Conservation (phyloP, 108 stramenopile species). For the Fragilariopsis cylindrus region DNA sequence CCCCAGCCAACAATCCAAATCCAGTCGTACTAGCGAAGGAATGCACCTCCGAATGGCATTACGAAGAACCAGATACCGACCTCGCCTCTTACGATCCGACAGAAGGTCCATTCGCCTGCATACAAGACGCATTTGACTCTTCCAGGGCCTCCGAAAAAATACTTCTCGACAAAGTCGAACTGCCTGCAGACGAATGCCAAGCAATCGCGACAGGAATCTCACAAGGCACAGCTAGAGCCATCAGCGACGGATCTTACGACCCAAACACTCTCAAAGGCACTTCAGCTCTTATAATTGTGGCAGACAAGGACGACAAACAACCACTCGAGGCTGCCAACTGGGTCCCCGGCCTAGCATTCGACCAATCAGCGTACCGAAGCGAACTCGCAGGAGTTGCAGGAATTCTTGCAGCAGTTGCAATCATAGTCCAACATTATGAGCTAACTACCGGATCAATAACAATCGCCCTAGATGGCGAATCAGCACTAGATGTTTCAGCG, state of each 20-base stretch:
- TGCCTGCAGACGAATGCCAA: neutral
- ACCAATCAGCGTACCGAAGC: slow-evolving; percentile 4
- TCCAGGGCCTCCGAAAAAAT: neutral
- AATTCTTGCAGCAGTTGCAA: neutral
- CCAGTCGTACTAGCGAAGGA: too few species aligned
- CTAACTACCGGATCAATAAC: slow-evolving; percentile 1
- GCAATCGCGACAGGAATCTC: neutral
- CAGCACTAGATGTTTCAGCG: neutral
- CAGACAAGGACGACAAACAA: neutral
- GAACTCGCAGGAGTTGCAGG: slow-evolving; percentile 1
- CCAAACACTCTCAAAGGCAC: neutral
- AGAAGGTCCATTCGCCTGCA: too few species aligned
- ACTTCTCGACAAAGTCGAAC: neutral
- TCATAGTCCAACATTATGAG: neutral
- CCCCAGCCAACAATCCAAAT: too few species aligned
- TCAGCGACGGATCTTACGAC: slow-evolving; percentile 8
- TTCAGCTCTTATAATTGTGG: neutral
- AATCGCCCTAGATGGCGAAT: slow-evolving; percentile 9
- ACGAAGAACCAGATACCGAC: too few species aligned
- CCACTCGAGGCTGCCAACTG: too few species aligned
- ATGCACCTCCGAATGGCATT: too few species aligned
- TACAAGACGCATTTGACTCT: too few species aligned
- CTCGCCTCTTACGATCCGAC: too few species aligned
- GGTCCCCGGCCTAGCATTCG: neutral
- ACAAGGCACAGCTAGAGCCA: neutral